These are phyloP conservation scores for Galeopsis tetrahit DNA, from an alignment of 257 asterid species.

Conservation along the genomic window DNA sequence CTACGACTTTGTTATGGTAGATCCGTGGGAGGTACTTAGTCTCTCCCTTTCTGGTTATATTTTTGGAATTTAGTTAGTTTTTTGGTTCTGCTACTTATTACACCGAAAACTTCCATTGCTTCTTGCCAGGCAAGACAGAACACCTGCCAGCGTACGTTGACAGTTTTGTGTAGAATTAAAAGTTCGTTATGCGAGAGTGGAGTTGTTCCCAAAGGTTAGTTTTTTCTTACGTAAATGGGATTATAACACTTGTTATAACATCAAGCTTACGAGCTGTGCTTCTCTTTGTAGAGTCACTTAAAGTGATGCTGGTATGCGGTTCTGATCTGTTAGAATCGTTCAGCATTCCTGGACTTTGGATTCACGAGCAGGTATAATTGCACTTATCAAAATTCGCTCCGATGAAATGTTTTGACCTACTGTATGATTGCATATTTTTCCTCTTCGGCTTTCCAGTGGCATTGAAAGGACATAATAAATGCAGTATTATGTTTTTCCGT, in stretches of 20 bases:
- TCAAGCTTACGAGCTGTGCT: slow-evolving; percentile 14
- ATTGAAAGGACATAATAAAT: neutral
- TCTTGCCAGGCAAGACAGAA: slow-evolving; percentile 76
- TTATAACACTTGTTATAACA: too few species aligned
- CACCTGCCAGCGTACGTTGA: slow-evolving; percentile 74
- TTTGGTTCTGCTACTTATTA: neutral
- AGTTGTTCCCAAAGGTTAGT: slow-evolving; percentile 54
- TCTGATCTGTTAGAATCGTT: slow-evolving; percentile 90
- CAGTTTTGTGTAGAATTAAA: slow-evolving; percentile 74
- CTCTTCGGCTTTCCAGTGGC: neutral
- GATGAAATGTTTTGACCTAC: too few species aligned
- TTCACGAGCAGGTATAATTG: slow-evolving; percentile 73
- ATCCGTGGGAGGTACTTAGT: slow-evolving; percentile 89
- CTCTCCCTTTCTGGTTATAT: slow-evolving; percentile 32
- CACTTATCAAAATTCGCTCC: neutral
- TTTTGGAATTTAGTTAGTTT: too few species aligned
- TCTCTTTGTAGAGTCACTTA: slow-evolving; percentile 55
- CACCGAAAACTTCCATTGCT: slow-evolving; percentile 26
- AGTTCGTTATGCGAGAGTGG: slow-evolving; percentile 49
- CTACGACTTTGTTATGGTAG: slow-evolving; percentile 85
- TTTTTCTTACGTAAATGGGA: too few species aligned
- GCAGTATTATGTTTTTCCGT: neutral
- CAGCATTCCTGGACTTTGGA: slow-evolving; percentile 80
- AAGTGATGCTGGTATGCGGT: slow-evolving; percentile 89
- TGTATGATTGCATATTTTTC: neutral